Evolutionary conservation across 2,329 filamentous ascomycete species (phyloP).

Genomic region (Penicillium expansum): DNA sequence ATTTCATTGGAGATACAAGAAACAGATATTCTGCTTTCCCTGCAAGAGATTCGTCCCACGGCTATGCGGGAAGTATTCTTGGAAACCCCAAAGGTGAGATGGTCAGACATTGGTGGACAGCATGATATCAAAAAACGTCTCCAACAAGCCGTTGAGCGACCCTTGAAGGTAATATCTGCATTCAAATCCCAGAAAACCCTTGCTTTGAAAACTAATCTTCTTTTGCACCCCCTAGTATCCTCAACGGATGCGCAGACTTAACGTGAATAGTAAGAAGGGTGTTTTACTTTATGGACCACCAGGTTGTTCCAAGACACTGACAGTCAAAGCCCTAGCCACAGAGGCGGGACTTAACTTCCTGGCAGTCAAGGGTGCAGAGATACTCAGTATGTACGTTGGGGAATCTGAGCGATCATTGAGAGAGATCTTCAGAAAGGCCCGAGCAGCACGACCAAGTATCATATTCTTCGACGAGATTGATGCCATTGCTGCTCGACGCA

Average conservation of each 20-base stretch:
- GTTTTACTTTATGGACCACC: constrained; percentile 88
- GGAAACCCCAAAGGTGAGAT: constrained; percentile 79
- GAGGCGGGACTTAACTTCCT: constrained; percentile 92
- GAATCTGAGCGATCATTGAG: constrained; percentile 86
- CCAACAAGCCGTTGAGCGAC: constrained; percentile 57
- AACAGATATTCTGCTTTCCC: constrained; percentile 49
- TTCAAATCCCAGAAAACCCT: background rate
- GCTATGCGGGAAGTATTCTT: constrained; percentile 88
- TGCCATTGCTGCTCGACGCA: constrained; percentile 66
- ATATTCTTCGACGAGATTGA: constrained; percentile 98
- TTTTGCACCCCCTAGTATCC: constrained; percentile 40
- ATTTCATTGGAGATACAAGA: constrained; percentile 34
- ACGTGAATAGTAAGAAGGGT: constrained; percentile 68
- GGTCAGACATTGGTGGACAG: constrained; percentile 86
- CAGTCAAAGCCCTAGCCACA: constrained; percentile 84
- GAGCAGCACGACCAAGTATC: constrained; percentile 82
- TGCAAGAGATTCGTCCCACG: constrained; percentile 70
- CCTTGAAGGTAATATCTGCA: constrained; percentile 49
- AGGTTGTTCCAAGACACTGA: constrained; percentile 91
- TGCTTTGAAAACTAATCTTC: constrained; percentile 7
- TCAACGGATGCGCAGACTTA: constrained; percentile 50
- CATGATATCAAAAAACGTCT: constrained; percentile 69
- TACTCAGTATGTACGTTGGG: constrained; percentile 95
- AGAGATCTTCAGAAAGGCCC: constrained; percentile 79
- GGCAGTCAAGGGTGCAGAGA: constrained; percentile 87